Evolutionary conservation across 176 grass and related monocot genomes (phyloP).

Genomic region (Avena insularis): DNA sequence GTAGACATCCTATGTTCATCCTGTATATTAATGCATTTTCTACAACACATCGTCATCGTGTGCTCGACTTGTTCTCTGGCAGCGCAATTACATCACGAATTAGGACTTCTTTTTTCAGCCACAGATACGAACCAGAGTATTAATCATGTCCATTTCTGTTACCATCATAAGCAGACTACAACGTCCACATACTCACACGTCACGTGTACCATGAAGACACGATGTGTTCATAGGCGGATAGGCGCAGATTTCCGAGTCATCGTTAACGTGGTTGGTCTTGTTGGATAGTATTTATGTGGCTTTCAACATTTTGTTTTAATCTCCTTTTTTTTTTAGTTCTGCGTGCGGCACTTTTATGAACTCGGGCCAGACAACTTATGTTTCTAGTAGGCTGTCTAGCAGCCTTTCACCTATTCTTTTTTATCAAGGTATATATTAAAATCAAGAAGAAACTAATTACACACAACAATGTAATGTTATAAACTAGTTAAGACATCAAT

Average conservation of each 20-base stretch:
- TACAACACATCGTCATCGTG: background rate
- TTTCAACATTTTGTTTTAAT: background rate
- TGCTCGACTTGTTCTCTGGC: background rate
- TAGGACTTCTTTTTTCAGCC: background rate
- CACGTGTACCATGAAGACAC: background rate
- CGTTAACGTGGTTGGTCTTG: background rate
- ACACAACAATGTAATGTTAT: too few relatives aligned
- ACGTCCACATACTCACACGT: background rate
- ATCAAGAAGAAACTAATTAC: too few relatives aligned
- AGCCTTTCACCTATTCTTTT: too few relatives aligned
- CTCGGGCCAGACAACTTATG: too few relatives aligned
- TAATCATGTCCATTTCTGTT: background rate
- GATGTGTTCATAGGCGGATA: constrained; percentile 31
- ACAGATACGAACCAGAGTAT: background rate
- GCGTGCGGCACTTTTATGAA: too few relatives aligned
- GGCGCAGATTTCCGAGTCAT: background rate
- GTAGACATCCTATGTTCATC: background rate
- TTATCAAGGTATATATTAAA: too few relatives aligned
- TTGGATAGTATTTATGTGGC: background rate
- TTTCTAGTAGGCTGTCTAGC: too few relatives aligned
- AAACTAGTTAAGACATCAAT: too few relatives aligned
- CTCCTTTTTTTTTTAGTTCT: too few relatives aligned
- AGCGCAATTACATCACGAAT: too few relatives aligned
- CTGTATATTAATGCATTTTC: background rate
- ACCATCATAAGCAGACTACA: background rate